Percentiles rank a stretch among this genome's conserved stretches.
phyloP scores from a whole-genome alignment of 2,329 filamentous ascomycete genomes.

The Apiospora hydei region DNA sequence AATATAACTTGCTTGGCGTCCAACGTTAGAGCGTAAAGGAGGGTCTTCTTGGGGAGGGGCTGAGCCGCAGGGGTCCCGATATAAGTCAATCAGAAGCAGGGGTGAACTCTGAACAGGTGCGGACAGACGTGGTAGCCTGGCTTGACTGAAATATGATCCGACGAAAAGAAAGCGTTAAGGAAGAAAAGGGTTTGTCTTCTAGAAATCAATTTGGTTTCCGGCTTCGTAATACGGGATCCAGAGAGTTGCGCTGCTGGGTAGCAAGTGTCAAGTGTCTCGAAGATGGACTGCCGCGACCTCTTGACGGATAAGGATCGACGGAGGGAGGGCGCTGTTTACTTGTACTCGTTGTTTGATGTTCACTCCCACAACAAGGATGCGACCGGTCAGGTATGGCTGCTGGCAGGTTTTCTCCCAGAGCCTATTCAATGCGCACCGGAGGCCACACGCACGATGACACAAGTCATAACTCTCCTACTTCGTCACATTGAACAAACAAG shows the following conservation, averaged over 20 bases:
- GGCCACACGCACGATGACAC: conserved; percentile 8
- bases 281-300: background rate
- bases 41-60: conserved; percentile 15
- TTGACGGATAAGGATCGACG: background rate
- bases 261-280: background rate
- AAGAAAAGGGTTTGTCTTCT: background rate
- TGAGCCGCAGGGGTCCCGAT: conserved; percentile 20
- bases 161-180: background rate
- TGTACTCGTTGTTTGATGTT: conserved; percentile 5
- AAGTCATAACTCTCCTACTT: background rate
- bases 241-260: background rate
- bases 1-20: conserved; percentile 20
- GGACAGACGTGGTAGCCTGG: background rate
- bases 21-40: conserved; percentile 13
- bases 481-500: background rate
- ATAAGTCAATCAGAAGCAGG: conserved; percentile 12
- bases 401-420: background rate
- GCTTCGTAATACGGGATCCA: background rate
- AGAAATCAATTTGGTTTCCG: background rate
- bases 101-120: background rate
- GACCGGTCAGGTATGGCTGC: background rate
- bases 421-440: background rate
- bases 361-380: background rate
- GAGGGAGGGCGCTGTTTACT: conserved; percentile 3
- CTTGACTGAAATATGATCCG: background rate